phyloP scores from a whole-genome alignment of 1,284 basidiomycete genomes.

The Cutaneotrichosporon spelunceum region DNA sequence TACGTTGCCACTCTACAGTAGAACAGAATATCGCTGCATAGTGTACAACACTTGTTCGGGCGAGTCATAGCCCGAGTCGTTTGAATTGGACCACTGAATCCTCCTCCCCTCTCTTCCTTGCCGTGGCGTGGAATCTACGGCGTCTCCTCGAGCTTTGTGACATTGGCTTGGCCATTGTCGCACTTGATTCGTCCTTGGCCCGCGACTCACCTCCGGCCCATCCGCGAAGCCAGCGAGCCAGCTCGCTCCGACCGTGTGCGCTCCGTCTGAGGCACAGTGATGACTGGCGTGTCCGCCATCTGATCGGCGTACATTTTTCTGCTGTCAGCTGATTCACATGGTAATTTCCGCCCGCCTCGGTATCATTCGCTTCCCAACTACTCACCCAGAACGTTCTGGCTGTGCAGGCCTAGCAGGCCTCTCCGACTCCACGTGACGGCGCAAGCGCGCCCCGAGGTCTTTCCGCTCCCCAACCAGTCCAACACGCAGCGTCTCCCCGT shows the following conservation, averaged over 20 bases:
- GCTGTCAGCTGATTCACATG: constrained; percentile 3
- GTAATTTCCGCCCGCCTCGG: neutral
- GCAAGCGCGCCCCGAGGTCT: neutral
- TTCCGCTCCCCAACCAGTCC: constrained; percentile 38
- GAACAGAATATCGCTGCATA: neutral
- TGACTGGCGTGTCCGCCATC: constrained; percentile 2
- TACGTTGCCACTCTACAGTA: neutral
- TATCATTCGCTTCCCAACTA: neutral
- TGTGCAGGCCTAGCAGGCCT: neutral
- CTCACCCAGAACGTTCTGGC: constrained; percentile 1
- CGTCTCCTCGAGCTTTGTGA: neutral
- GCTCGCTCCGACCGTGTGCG: neutral
- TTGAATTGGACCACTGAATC: too few species aligned
- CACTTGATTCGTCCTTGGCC: neutral
- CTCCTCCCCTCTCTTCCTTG: too few species aligned
- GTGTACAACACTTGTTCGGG: neutral
- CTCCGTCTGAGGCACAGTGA: neutral
- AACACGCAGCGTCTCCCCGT: constrained; percentile 70
- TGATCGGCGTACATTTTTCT: constrained; percentile 80
- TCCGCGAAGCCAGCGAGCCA: neutral
- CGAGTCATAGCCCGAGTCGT: neutral
- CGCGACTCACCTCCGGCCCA: neutral
- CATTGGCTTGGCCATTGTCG: too few species aligned
- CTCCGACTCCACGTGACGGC: neutral
- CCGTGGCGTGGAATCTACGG: too few species aligned